Percentiles rank a stretch among this genome's conserved stretches.
phyloP scores from a whole-genome alignment of 164 flowering plant species.

The Litsea cubeba region DNA sequence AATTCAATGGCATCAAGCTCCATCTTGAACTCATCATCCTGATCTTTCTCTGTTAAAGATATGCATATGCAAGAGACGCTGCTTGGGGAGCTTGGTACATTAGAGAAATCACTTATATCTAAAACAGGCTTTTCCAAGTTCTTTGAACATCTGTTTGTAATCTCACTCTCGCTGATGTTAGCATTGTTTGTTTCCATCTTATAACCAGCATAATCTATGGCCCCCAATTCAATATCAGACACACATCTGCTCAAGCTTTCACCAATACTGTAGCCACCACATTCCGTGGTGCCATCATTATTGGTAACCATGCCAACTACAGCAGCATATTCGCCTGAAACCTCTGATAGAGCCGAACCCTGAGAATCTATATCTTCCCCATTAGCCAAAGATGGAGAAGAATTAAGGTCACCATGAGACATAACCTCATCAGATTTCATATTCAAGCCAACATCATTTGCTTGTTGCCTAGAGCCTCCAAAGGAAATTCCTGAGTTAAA shows the following conservation, averaged over 20 bases:
- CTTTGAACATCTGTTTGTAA: constrained; percentile 12
- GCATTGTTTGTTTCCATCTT: constrained; percentile 7
- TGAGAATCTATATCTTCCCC: constrained; percentile 21
- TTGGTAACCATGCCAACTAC: constrained; percentile 3
- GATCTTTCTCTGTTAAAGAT: constrained; percentile 34
- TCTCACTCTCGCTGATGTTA: constrained; percentile 3
- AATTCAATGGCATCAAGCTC: constrained; percentile 56
- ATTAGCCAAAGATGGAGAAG: constrained; percentile 7
- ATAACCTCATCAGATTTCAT: constrained; percentile 6
- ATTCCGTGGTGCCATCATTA: constrained; percentile 5
- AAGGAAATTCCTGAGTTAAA: constrained; percentile 3
- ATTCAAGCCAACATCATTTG: constrained; percentile 2
- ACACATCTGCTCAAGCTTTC: constrained; percentile 10
- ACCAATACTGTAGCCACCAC: constrained; percentile 8
- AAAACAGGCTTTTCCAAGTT: constrained; percentile 15
- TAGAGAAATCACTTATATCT: constrained; percentile 14
- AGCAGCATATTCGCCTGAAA: constrained; percentile 26
- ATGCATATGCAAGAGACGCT: constrained; percentile 19
- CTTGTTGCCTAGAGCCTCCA: not conserved
- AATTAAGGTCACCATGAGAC: constrained; percentile 9
- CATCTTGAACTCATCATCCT: constrained; percentile 37
- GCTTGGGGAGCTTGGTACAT: constrained; percentile 29
- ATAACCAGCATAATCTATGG: constrained; percentile 8
- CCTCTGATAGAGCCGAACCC: constrained; percentile 26
- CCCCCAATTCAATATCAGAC: constrained; percentile 15